Evolutionary conservation across 768 basidiomycete genomes (phyloP).

Genomic region (Leccinum disarticulatum): DNA sequence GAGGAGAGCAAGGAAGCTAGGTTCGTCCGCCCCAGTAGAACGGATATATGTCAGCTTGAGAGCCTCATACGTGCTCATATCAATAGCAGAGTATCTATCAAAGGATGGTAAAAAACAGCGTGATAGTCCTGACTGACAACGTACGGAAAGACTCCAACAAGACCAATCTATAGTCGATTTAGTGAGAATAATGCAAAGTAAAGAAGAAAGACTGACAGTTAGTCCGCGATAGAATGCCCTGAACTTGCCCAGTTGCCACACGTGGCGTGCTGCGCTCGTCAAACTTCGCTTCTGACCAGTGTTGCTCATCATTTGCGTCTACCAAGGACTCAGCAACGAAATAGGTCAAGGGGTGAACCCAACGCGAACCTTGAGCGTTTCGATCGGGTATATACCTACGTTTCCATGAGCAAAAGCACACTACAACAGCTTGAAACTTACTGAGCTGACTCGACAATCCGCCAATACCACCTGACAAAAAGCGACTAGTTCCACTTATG

Average conservation of each 20-base stretch:
- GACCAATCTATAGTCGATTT: constrained; percentile 65
- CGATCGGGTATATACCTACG: constrained; percentile 92
- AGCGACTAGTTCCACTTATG: constrained; percentile 89
- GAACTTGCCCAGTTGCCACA: constrained; percentile 79
- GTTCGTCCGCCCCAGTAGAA: constrained; percentile 87
- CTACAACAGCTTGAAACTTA: constrained; percentile 38
- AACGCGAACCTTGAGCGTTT: constrained; percentile 79
- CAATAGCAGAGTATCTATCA: constrained; percentile 84
- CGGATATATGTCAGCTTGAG: constrained; percentile 87
- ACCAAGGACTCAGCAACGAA: constrained; percentile 6
- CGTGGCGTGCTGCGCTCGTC: constrained; percentile 58
- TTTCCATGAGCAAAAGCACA: constrained; percentile 16
- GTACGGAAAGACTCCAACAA: constrained; percentile 95
- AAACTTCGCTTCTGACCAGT: constrained; percentile 62
- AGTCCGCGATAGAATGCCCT: constrained; percentile 90
- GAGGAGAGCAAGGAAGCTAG: constrained; percentile 81
- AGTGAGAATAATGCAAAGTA: constrained; percentile 12
- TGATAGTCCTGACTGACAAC: constrained; percentile 22
- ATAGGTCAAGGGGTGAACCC: not conserved
- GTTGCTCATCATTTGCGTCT: constrained; percentile 97
- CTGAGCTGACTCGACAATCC: constrained; percentile 93
- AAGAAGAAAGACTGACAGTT: constrained; percentile 55
- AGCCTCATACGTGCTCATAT: constrained; percentile 97
- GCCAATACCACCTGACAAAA: constrained; percentile 93
- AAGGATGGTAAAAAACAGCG: constrained; percentile 4